Evolutionary conservation across 2,329 filamentous ascomycete species (phyloP), one percentile per base, ranked within the genome.

Genomic region (Emydomyces testavorans): DNA sequence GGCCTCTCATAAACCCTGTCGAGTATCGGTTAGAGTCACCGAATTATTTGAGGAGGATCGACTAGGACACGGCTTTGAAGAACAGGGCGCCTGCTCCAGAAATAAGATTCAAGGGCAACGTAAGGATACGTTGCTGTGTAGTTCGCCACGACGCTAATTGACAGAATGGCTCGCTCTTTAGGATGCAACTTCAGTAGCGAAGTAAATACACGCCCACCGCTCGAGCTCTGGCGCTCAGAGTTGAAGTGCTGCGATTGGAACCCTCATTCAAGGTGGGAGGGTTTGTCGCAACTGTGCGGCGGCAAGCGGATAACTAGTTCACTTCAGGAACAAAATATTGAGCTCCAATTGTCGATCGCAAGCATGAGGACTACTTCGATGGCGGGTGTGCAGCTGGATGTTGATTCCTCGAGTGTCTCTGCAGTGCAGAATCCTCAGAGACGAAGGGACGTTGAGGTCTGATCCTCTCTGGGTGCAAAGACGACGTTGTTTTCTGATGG

Each of bases 401-500:
- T 29, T 15, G 32, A 37, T 29, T 36, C 32, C 28, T n/a, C 11
- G n/a, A 6, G 21, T 18, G 42, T 36, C 37, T 45, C 31, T 26
- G 34, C 21, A 26, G 15, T 21, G 15, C 23, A 21, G 32, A 37
- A 36, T n/a, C 6, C 2, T 34, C 23, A 37, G 21, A 21, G 15
- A 13, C 15, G 23, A 38, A 21, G 15, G 8, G 43, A 38, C 16
- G 24, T 38, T 38, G 43, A 46, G 5, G 43, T 46, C 32, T 29
- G 43, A 46, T 24, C 28, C n/a, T 36, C 34, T 20, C 7, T 11
- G 41, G 11, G 16, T 34, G 29, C 29, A 38, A 21, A 18, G 16
- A 23, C 23, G 18, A 35, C 16, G 40, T 43, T 43, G 28, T 32
- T 46, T 46, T 46, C 43, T 38, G 34, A 37, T 24, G 43, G 31